phyloP scores from a whole-genome alignment of 345 rosid species.

The Toxicodendron radicans region DNA sequence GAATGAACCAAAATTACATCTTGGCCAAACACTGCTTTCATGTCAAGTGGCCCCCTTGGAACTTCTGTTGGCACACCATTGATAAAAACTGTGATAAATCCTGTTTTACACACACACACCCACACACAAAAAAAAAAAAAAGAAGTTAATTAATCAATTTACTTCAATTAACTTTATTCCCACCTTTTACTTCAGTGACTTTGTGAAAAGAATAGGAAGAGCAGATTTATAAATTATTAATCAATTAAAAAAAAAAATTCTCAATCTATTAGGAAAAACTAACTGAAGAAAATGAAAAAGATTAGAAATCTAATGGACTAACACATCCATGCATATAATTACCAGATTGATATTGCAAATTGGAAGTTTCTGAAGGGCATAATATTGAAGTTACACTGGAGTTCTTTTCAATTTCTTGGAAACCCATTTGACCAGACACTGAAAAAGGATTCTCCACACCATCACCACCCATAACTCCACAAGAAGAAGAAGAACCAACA shows the following conservation, averaged over 20 bases:
- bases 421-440: conserved; percentile 62
- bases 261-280: not conserved
- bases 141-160: not conserved
- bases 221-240: too few species aligned
- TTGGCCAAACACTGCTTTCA: conserved; percentile 75
- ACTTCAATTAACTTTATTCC: not conserved
- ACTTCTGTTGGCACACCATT: conserved; percentile 86
- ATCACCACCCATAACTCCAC: conserved; percentile 43
- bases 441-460: conserved; percentile 51
- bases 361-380: conserved; percentile 61
- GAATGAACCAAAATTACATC: conserved; percentile 72
- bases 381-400: conserved; percentile 48
- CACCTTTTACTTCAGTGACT: not conserved
- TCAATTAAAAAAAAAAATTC: not conserved
- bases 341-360: conserved; percentile 77
- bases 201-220: not conserved
- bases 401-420: conserved; percentile 54
- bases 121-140: conserved; percentile 10
- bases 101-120: conserved; percentile 28
- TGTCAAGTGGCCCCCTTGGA: conserved; percentile 72
- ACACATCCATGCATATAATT: conserved; percentile 34
- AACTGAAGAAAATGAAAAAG: conserved; percentile 8
- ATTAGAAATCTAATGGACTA: not conserved
- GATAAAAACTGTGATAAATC: conserved; percentile 70
- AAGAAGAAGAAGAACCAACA: conserved; percentile 52